Conservation (phyloP, 108 stramenopile genomes). For the Cyclotella sp. region DNA sequence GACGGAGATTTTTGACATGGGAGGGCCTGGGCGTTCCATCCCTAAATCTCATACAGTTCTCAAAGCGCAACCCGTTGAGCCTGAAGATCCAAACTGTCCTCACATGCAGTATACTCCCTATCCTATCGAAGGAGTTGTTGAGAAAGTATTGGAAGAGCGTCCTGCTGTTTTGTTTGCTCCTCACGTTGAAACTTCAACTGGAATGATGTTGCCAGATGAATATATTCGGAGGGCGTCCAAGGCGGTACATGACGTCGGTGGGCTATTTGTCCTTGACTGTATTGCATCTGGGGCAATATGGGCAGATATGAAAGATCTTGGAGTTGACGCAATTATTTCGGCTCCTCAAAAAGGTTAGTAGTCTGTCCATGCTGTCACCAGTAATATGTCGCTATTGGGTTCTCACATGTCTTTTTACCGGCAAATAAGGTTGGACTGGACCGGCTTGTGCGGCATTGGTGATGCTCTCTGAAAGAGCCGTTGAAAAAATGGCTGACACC, state of each 20-base stretch:
- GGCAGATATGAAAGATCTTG: conserved; percentile 93
- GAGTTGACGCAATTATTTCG: conserved; percentile 89
- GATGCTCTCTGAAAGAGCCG: conserved; percentile 82
- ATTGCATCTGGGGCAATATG: conserved; percentile 92
- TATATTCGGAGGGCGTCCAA: conserved; percentile 83
- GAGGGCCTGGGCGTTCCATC: conserved; percentile 58
- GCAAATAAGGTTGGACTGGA: conserved; percentile 84
- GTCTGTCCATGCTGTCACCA: neutral
- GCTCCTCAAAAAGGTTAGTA: conserved; percentile 84
- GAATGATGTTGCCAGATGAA: conserved; percentile 91
- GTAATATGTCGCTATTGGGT: no score
- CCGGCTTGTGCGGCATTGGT: conserved; percentile 89
- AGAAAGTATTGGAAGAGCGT: conserved; percentile 77
- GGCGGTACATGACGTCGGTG: conserved; percentile 89
- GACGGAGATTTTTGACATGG: conserved; percentile 95
- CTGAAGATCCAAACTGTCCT: conserved; percentile 44
- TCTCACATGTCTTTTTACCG: neutral
- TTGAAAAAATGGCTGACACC: conserved; percentile 60
- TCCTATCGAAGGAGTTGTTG: conserved; percentile 88
- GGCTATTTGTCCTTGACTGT: conserved; percentile 92
- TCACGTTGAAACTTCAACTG: conserved; percentile 93
- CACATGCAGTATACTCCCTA: conserved; percentile 79
- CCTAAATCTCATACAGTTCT: conserved; percentile 84
- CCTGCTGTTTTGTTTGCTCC: conserved; percentile 89
- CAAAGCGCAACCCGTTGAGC: conserved; percentile 70